Evolutionary conservation across 345 rosid genomes (phyloP).

Genomic region (Laguncularia racemosa): DNA sequence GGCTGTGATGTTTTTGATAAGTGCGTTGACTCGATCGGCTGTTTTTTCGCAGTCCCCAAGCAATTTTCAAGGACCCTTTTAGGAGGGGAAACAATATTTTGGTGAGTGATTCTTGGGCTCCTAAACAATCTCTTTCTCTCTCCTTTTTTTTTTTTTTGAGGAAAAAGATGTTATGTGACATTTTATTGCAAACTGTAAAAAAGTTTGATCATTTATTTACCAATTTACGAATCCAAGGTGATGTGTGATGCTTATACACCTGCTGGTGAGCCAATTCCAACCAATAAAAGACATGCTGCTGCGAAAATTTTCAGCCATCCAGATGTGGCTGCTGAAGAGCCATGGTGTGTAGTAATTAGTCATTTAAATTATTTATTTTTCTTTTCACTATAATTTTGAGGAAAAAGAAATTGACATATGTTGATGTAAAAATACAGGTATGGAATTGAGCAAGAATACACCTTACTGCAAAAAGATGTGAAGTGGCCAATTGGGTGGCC

Average conservation of each 20-base stretch:
- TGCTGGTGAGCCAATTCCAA: conserved; percentile 26
- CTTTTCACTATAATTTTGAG: background rate
- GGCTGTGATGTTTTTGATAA: background rate
- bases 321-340: conserved; percentile 18
- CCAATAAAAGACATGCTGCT: conserved; percentile 25
- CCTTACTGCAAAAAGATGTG: conserved; percentile 18
- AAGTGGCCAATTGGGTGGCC: conserved; percentile 34
- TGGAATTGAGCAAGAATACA: conserved; percentile 33
- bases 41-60: conserved; percentile 17
- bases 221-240: conserved; percentile 7
- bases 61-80: conserved; percentile 27
- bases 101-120: conserved; percentile 10
- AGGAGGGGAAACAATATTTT: conserved; percentile 29
- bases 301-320: conserved; percentile 25
- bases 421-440: conserved; percentile 8
- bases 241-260: conserved; percentile 28
- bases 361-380: background rate
- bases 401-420: background rate
- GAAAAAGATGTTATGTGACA: background rate
- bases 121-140: background rate
- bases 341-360: conserved; percentile 14
- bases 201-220: background rate
- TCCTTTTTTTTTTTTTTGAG: background rate
- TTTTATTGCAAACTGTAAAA: background rate
- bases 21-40: background rate